These are phyloP conservation scores for Populus tomentosa DNA, from an alignment of 441 rosid species.

Conservation along the genomic window DNA sequence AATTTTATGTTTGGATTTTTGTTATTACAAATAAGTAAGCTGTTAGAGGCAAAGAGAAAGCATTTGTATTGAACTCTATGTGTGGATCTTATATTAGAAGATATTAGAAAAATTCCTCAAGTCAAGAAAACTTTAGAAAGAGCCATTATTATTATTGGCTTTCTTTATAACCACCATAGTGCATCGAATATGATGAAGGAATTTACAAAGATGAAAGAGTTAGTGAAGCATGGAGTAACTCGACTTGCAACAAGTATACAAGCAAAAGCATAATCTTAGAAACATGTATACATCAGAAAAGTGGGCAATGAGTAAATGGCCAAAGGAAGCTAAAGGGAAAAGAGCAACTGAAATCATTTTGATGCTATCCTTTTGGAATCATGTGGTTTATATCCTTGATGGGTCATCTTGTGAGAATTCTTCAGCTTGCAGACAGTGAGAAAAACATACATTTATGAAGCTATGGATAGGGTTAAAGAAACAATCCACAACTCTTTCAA, in stretches of 20 bases:
- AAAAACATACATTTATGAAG: slow-evolving; percentile 17
- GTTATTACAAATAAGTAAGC: not conserved
- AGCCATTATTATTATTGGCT: not conserved
- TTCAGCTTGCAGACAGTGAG: slow-evolving; percentile 14
- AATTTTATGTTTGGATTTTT: not conserved
- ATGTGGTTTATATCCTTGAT: not conserved
- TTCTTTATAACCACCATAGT: not conserved
- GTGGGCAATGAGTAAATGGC: not conserved
- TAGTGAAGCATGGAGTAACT: not conserved
- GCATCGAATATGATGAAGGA: too few relatives aligned
- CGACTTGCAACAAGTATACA: not conserved
- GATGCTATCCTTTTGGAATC: not conserved
- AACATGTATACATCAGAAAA: not conserved
- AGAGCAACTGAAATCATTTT: not conserved
- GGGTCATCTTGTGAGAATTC: slow-evolving; percentile 1
- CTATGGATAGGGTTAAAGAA: slow-evolving; percentile 19
- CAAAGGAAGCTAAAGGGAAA: not conserved
- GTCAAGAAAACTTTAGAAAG: not conserved
- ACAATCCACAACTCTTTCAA: not conserved
- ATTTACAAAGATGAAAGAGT: not conserved
- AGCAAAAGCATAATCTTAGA: not conserved
- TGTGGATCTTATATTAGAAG: not conserved
- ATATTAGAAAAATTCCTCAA: not conserved
- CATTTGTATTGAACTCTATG: not conserved
- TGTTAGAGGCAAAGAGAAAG: not conserved